These are phyloP conservation scores for Salix caprea DNA, from an alignment of 345 rosid species.

Conservation along the genomic window DNA sequence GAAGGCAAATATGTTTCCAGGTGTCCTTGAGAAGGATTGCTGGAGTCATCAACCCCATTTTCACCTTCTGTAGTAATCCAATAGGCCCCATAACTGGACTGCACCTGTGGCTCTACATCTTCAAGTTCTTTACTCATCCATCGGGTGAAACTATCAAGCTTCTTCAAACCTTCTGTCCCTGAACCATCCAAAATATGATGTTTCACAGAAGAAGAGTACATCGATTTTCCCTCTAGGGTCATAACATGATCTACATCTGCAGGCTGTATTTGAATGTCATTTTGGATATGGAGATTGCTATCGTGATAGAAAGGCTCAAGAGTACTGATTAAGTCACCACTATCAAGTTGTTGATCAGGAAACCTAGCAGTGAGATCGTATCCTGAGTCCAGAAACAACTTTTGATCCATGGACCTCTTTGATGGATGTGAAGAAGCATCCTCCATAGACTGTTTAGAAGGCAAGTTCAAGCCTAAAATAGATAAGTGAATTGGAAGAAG, in stretches of 20 bases:
- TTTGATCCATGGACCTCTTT: constrained; percentile 32
- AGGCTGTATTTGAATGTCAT: constrained; percentile 22
- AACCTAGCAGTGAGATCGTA: constrained; percentile 30
- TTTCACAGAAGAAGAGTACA: constrained; percentile 39
- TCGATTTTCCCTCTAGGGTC: constrained; percentile 45
- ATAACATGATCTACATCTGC: constrained; percentile 32
- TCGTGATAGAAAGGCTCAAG: constrained; percentile 21
- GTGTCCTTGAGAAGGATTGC: constrained; percentile 41
- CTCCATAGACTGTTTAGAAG: constrained; percentile 29
- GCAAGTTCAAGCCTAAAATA: constrained; percentile 1
- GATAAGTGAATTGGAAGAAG: constrained; percentile 1
- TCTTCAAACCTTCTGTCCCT: constrained; percentile 59
- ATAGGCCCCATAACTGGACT: constrained; percentile 50
- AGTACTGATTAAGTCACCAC: constrained; percentile 17
- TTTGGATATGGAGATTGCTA: constrained; percentile 12
- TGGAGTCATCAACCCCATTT: constrained; percentile 45
- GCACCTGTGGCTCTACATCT: constrained; percentile 60
- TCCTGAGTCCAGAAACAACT: constrained; percentile 36
- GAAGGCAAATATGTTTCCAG: constrained; percentile 50
- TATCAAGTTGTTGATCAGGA: constrained; percentile 36
- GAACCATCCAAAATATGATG: constrained; percentile 46
- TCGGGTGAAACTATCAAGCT: constrained; percentile 83
- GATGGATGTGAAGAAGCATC: constrained; percentile 22
- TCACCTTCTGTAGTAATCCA: constrained; percentile 68
- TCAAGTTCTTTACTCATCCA: constrained; percentile 96